Base-by-base conservation (phyloP, 2,329 filamentous ascomycete genomes). In the Penicillium sp. region DNA sequence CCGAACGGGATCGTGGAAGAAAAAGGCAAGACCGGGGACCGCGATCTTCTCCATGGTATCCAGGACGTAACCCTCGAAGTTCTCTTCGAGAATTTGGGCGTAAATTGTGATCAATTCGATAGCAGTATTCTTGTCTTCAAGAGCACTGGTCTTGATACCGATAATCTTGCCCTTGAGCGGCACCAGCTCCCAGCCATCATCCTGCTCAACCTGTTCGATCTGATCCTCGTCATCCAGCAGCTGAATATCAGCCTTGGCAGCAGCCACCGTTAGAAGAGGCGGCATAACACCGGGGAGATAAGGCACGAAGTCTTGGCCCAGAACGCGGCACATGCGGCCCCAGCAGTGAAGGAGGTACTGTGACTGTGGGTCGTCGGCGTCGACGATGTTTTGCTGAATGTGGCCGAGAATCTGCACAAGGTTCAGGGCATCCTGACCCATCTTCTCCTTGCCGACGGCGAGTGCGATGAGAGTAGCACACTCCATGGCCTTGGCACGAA, bases 61-160 rank as follows among this genome's bases (percentile, higher is more conserved):
- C 45, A 88, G 82, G 52, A 96, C 93, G 65, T 95, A 97, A 1
- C 90, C 91, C 54, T 94, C 92, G 72, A 99, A 99, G 31, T 90
- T 86, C 23, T 84, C 91, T 73, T 97, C 91, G n/a, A 99, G 84
- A 27, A 96, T 93, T 73, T 97, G 92, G 2, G 94, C 93, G 71
- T 99, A 99, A 61, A 99, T 93, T 47, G 96, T 93, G 60, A 99
- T 89, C 53, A 99, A 86, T 77, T 99, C 94, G 64, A 99, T 97
- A n/a, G 94, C 94, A 85, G 96, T 97, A 76, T 97, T 93, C 81
- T 99, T 99, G 78, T 99, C 94, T 69, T 99, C 94, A 75, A 99
- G 88, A 10, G 90, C 91, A 74, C 91, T 96, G 8, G 94, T 99
- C 79, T 93, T 92, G 79, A 99, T 99, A 63, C 94, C 94, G 70